phyloP scores from a whole-genome alignment of 1,139 yeast genomes.

The Pichia sp. region DNA sequence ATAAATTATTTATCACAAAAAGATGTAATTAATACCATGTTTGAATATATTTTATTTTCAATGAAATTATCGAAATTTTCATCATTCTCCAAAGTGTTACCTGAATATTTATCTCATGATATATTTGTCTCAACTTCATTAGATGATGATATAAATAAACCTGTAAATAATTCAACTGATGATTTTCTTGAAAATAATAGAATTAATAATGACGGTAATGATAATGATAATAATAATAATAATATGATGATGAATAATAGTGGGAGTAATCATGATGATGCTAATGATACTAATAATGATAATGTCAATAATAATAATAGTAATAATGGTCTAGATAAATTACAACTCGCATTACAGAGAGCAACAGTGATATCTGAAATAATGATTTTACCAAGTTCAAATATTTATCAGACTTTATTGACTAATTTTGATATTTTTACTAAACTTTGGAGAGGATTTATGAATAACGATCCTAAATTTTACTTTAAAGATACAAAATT shows the following conservation, averaged over 20 bases:
- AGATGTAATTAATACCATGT: constrained; percentile 56
- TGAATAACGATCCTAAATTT: constrained; percentile 23
- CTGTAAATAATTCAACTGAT: constrained; percentile 7
- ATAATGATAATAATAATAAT: constrained; percentile 16
- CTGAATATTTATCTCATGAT: constrained; percentile 14
- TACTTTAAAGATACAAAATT: constrained; percentile 17
- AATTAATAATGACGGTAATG: constrained; percentile 8
- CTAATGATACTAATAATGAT: constrained; percentile 13
- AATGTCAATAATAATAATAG: constrained; percentile 2
- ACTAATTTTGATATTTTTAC: constrained; percentile 20
- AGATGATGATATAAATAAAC: background rate
- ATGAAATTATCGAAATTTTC: constrained; percentile 14
- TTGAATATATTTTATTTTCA: constrained; percentile 51
- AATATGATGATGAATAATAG: background rate
- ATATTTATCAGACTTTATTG: constrained; percentile 18
- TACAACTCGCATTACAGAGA: constrained; percentile 18
- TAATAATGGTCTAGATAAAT: constrained; percentile 9
- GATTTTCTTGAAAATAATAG: constrained; percentile 7
- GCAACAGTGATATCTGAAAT: constrained; percentile 25
- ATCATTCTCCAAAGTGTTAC: constrained; percentile 3
- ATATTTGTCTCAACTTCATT: constrained; percentile 4
- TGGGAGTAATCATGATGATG: background rate
- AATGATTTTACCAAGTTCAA: constrained; percentile 19
- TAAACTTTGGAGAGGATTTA: constrained; percentile 29
- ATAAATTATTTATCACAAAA: constrained; percentile 73